Percentiles rank a stretch among this genome's conserved stretches.
These are phyloP conservation scores for Colletotrichum sp. DNA, from an alignment of 2,329 filamentous ascomycete genomes.

Conservation along the genomic window DNA sequence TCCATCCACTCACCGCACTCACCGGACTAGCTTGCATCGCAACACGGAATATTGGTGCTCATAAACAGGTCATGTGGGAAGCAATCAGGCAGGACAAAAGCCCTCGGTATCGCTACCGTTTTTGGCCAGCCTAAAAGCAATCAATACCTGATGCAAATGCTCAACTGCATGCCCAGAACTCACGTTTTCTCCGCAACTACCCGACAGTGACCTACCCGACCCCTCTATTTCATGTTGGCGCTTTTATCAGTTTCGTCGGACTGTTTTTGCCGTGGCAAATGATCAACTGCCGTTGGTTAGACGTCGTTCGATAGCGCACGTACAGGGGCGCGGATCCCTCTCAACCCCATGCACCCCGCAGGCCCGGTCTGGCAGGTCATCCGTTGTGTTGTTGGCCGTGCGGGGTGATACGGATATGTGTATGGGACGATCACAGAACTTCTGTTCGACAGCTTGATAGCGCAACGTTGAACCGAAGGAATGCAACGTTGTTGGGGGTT, in stretches of 20 bases:
- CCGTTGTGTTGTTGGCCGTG: neutral
- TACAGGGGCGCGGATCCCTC: constrained; percentile 1
- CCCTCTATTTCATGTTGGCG: neutral
- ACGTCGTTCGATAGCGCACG: constrained; percentile 1
- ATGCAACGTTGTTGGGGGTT: constrained; percentile 13
- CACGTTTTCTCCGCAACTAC: neutral
- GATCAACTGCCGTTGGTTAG: constrained; percentile 1
- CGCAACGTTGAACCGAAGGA: constrained; percentile 5
- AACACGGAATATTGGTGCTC: neutral
- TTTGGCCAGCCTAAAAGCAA: neutral
- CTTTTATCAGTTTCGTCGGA: neutral
- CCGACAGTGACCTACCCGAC: neutral
- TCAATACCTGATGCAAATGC: no score
- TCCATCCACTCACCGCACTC: neutral
- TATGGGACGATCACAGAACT: neutral
- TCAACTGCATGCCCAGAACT: neutral
- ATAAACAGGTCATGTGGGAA: neutral
- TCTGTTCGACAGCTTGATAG: neutral
- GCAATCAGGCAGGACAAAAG: neutral
- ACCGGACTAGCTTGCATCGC: neutral
- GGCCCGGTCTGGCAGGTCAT: constrained; percentile 10
- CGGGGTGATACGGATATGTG: constrained; percentile 3
- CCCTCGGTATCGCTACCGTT: neutral
- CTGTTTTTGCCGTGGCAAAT: neutral
- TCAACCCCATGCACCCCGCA: constrained; percentile 10